These are phyloP conservation scores for Cladophialophora yegresii DNA, from an alignment of 2,329 filamentous ascomycete species.

Conservation along the genomic window DNA sequence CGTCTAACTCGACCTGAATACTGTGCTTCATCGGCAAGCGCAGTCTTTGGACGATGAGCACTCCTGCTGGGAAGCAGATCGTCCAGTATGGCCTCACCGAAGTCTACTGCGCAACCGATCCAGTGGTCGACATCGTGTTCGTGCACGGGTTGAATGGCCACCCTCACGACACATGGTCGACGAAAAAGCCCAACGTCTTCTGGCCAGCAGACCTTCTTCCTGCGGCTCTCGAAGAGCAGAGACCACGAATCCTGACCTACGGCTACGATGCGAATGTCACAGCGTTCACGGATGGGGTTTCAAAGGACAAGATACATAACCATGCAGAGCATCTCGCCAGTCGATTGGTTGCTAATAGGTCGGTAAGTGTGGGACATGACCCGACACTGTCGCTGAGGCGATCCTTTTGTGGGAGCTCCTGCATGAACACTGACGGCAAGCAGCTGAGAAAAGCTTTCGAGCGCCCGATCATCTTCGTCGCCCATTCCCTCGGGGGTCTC, in stretches of 20 bases:
- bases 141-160: constrained; percentile 71
- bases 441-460: constrained; percentile 52
- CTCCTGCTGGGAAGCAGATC: constrained; percentile 34
- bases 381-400: not conserved
- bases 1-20: not conserved
- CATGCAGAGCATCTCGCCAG: constrained; percentile 70
- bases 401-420: not conserved
- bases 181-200: constrained; percentile 59
- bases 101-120: constrained; percentile 44
- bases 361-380: constrained; percentile 38
- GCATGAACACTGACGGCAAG: constrained; percentile 12
- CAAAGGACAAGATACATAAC: constrained; percentile 68
- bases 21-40: not conserved
- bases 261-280: constrained; percentile 71
- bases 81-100: constrained; percentile 48
- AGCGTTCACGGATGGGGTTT: constrained; percentile 55
- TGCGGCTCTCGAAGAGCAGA: constrained; percentile 56
- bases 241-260: constrained; percentile 69
- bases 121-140: constrained; percentile 61
- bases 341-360: constrained; percentile 64
- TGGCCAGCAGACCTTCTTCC: constrained; percentile 72
- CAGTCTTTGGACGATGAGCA: constrained; percentile 16
- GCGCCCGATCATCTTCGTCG: constrained; percentile 74
- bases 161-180: constrained; percentile 62
- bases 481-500: constrained; percentile 72